Conservation (phyloP, 2,329 filamentous ascomycete genomes). For the Aplosporella prunicola region DNA sequence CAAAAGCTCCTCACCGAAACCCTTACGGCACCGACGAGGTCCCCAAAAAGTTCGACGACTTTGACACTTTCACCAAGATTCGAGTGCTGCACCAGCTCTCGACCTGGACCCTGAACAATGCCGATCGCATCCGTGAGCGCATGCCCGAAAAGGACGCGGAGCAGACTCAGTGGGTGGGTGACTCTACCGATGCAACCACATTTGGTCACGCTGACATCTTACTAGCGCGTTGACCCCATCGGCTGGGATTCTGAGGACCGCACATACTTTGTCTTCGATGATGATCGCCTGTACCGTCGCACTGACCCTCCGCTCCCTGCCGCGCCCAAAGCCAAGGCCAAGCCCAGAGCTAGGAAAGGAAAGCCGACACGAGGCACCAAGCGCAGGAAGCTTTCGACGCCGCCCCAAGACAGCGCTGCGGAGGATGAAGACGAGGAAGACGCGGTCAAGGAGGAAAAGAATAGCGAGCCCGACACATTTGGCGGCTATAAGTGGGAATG, state of each 20-base stretch:
- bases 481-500: slow-evolving; percentile 85
- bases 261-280: slow-evolving; percentile 82
- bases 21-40: slow-evolving; percentile 74
- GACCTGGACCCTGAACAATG: slow-evolving; percentile 78
- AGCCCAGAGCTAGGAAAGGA: slow-evolving; percentile 53
- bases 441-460: slow-evolving; percentile 19
- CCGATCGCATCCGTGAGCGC: slow-evolving; percentile 75
- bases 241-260: slow-evolving; percentile 86
- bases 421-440: slow-evolving; percentile 30
- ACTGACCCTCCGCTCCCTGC: slow-evolving; percentile 62
- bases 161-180: slow-evolving; percentile 70
- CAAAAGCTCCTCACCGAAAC: slow-evolving; percentile 70
- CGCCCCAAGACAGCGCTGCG: slow-evolving; percentile 31
- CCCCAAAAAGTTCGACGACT: slow-evolving; percentile 65
- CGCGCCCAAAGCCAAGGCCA: slow-evolving; percentile 41
- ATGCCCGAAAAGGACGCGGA: slow-evolving; percentile 78
- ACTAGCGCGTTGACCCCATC: slow-evolving; percentile 60
- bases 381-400: slow-evolving; percentile 52
- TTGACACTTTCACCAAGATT: slow-evolving; percentile 77
- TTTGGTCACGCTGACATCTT: slow-evolving; percentile 16
- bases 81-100: slow-evolving; percentile 79
- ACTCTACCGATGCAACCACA: not conserved
- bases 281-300: slow-evolving; percentile 83
- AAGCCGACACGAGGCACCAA: slow-evolving; percentile 56
- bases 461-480: slow-evolving; percentile 51